These are phyloP conservation scores for Paradendryphiella salina DNA, from an alignment of 2,329 filamentous ascomycete genomes.

Conservation along the genomic window DNA sequence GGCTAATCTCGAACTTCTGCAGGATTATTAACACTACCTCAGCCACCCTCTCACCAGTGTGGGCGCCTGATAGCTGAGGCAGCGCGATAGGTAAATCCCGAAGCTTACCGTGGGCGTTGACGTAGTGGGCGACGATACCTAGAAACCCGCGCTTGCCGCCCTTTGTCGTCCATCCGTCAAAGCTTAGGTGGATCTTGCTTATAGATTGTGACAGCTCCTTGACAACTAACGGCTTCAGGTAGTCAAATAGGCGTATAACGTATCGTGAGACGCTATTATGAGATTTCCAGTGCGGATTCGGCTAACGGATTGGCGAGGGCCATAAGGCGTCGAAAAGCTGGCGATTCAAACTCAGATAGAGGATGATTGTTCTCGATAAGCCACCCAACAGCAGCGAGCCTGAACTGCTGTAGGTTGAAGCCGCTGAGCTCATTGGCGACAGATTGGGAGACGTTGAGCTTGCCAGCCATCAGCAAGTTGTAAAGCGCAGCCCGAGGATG, in stretches of 20 bases:
- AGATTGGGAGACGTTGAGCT: not conserved
- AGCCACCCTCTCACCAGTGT: too few species aligned
- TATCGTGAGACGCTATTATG: constrained; percentile 2
- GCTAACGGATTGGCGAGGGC: constrained; percentile 2
- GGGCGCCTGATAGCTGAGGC: too few species aligned
- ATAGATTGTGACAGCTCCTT: constrained; percentile 1
- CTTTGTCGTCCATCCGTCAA: too few species aligned
- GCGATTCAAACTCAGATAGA: not conserved
- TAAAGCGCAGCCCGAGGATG: too few species aligned
- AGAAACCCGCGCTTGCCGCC: too few species aligned
- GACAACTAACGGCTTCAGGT: not conserved
- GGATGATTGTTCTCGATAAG: constrained; percentile 8
- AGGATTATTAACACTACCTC: too few species aligned
- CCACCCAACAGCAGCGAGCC: constrained; percentile 3
- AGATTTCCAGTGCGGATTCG: constrained; percentile 1
- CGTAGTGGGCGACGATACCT: too few species aligned
- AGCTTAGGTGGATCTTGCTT: too few species aligned
- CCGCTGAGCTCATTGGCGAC: constrained; percentile 1
- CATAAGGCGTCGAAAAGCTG: constrained; percentile 3
- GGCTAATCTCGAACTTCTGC: too few species aligned
- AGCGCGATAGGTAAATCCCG: too few species aligned
- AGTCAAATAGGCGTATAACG: constrained; percentile 3
- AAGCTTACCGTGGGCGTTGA: too few species aligned
- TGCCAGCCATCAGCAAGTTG: too few species aligned
- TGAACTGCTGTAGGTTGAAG: constrained; percentile 9